Base-by-base conservation (phyloP, 768 basidiomycete genomes). In the Tephrocybe rancida region DNA sequence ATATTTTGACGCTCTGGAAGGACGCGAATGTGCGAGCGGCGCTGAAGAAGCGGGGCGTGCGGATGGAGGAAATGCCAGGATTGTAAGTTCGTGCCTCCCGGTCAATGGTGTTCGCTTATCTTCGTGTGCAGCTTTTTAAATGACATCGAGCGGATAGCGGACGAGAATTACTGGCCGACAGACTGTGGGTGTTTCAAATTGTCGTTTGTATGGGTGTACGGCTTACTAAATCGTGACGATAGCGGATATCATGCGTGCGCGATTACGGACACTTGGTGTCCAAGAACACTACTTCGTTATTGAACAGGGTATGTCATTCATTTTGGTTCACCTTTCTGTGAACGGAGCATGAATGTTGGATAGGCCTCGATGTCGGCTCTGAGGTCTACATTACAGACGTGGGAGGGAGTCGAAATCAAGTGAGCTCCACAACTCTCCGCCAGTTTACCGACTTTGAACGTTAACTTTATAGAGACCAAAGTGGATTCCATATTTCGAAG, bases 401-500 rank as follows among this genome's bases (percentile, higher is more conserved):
- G 1, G 86, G 87, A 42, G 87, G 87, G 22, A 79, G 77, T 41
- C 78, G 85, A 51, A 78, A 75, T 58, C 71, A 79, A 64, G 78
- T 78, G 46, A 50, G 68, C 53, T 37, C 16, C 14, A 5, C 14
- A 46, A 22, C 26, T 10, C 24, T 3, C 22, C 19, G 32, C 25
- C 26, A 18, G 16, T 27, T 11, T 24, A 39, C 37, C 25, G 37
- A 22, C 43, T 24, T 56, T 32, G n/a, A 16, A 54, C 25, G 50
- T 45, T 29, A n/a, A 50, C 25, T 27, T 26, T 38, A 3, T 60
- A 83, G 78, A 81, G 87, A 19, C 77, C 82, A 27, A 80, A 78
- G 24, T 91, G 90, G 90, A 81, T 85, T 16, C 83, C 88, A 3
- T 91, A 82, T 66, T 92, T 92, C 56, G 88, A 92, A 59, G 84